phyloP scores from a whole-genome alignment of 768 basidiomycete species.

The Pleurotus ostreatus region DNA sequence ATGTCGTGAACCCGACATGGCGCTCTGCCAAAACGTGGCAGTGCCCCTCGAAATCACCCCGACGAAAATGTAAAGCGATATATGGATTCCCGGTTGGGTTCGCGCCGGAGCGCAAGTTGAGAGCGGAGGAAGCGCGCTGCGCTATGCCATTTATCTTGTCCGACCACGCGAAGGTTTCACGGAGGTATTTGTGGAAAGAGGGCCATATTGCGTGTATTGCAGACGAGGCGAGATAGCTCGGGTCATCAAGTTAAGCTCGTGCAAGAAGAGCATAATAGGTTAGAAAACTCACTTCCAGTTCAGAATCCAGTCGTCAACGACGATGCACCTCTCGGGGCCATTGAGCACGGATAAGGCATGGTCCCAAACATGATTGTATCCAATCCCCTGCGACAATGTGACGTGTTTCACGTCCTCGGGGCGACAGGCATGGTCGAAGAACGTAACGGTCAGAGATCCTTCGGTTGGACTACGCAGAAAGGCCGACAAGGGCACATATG shows the following conservation, averaged over 20 bases:
- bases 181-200: constrained; percentile 32
- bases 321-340: constrained; percentile 33
- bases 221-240: constrained; percentile 36
- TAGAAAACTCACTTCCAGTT: constrained; percentile 33
- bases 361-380: constrained; percentile 31
- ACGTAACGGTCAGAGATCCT: constrained; percentile 28
- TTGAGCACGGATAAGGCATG: constrained; percentile 28
- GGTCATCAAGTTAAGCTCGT: no score
- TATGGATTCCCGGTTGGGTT: constrained; percentile 28
- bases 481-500: constrained; percentile 37
- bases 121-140: constrained; percentile 27
- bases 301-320: constrained; percentile 41
- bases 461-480: constrained; percentile 37
- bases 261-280: no score
- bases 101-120: constrained; percentile 25
- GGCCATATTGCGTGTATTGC: constrained; percentile 38
- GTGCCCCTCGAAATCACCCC: constrained; percentile 41
- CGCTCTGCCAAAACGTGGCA: constrained; percentile 31
- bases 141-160: constrained; percentile 27
- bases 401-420: constrained; percentile 33
- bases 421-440: constrained; percentile 37
- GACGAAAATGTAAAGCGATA: constrained; percentile 43
- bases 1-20: constrained; percentile 39
- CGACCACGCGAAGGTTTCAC: constrained; percentile 39
- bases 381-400: constrained; percentile 15